Conservation (phyloP, 768 basidiomycete species). For the Auriscalpium orientale region DNA sequence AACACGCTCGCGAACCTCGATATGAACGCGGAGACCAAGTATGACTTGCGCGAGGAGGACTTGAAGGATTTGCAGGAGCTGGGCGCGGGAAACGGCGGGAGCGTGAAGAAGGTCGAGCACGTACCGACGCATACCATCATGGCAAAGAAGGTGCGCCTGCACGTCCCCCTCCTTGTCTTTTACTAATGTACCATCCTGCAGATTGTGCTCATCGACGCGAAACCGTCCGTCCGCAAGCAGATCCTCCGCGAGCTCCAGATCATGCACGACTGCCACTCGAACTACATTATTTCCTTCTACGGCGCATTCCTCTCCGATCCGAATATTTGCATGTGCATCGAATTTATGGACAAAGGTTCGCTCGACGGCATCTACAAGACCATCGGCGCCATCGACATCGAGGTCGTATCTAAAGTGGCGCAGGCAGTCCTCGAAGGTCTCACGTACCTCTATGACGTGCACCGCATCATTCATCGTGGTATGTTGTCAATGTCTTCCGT, state of each 20-base stretch:
- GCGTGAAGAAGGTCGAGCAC: constrained; percentile 94
- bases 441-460: constrained; percentile 95
- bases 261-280: constrained; percentile 95
- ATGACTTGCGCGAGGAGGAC: constrained; percentile 82
- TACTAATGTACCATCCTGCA: constrained; percentile 23
- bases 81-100: constrained; percentile 95
- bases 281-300: constrained; percentile 93
- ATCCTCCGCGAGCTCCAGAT: constrained; percentile 97
- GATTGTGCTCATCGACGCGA: constrained; percentile 96
- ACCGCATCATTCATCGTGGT: constrained; percentile 99
- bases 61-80: constrained; percentile 85
- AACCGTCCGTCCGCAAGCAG: constrained; percentile 93
- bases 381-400: constrained; percentile 88
- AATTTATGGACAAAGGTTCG: constrained; percentile 90
- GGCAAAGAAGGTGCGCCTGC: constrained; percentile 85
- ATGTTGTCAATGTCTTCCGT: constrained; percentile 21
- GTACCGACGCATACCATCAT: constrained; percentile 85
- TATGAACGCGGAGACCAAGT: constrained; percentile 78
- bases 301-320: constrained; percentile 96
- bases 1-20: constrained; percentile 83
- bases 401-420: constrained; percentile 91
- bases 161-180: not conserved
- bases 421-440: constrained; percentile 90
- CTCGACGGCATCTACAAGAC: constrained; percentile 95
- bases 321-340: constrained; percentile 99